Evolutionary conservation across 2,329 filamentous ascomycete genomes (phyloP), one percentile per base, ranked within the genome.

Genomic region (Coccinonectria pachysandricola): DNA sequence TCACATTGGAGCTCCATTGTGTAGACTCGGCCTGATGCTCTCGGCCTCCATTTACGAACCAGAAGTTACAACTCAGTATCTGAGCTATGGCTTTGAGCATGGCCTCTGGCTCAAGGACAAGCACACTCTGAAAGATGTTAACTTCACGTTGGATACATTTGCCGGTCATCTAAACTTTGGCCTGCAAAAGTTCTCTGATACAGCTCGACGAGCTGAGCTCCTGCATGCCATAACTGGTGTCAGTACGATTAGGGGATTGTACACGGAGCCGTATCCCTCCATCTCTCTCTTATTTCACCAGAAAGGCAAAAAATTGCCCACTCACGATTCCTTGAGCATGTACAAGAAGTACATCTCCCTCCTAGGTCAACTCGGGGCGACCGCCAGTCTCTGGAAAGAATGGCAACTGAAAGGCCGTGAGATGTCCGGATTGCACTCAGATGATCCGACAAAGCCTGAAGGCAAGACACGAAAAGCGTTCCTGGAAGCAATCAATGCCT

Each of bases 321-420:
- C n/a, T n/a, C n/a, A n/a, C n/a, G n/a, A n/a, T n/a, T n/a, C 34
- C 11, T 31, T 33, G 10, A 28, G 27, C 7, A 28, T 46, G 10
- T 52, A 48, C 27, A 28, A 28, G 12, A 28, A 36, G 2, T 56
- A 52, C 31, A 37, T 56, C 16, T 21, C 21, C 15, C 32, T 51
- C 5, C 34, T 56, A 11, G 49, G 48, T 5, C 39, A 43, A 9
- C 39, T 56, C 7, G 51, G 53, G 6, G 49, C 50, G 5, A 31
- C 41, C 7, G 35, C 48, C 19, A 52, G 44, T 14, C 33, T 56
- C 9, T 45, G 45, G 42, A 47, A 45, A 23, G 52, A 54, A 36
- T 46, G 46, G 42, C 44, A 30, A 15, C 26, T 30, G 12, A 37
- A 37, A 8, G 12, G 30, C 27, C 7, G 16, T 20, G 29, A 29